Conservation (phyloP, 169 alveolate species). For the Neospora caninum region DNA sequence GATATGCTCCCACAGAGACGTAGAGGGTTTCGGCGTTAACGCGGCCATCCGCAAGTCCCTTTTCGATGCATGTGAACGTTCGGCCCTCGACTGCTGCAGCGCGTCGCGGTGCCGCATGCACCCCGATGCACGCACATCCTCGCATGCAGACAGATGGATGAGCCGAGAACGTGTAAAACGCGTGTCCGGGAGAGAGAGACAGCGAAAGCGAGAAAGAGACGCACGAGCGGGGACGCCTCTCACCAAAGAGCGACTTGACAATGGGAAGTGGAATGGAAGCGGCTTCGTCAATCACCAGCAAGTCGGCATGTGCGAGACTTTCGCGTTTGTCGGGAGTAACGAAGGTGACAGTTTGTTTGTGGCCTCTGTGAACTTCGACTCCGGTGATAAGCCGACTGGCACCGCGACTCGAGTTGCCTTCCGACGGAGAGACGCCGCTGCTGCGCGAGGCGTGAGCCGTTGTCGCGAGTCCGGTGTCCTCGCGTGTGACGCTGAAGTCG, state of each 20-base stretch:
- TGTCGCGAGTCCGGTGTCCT: not conserved
- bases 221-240: not conserved
- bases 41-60: too few relatives aligned
- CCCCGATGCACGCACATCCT: too few relatives aligned
- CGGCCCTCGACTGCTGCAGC: too few relatives aligned
- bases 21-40: too few relatives aligned
- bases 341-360: constrained; percentile 50
- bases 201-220: too few relatives aligned
- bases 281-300: constrained; percentile 99
- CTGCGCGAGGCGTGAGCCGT: constrained; percentile 13
- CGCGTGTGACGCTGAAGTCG: constrained; percentile 54
- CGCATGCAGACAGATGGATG: too few relatives aligned
- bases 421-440: not conserved
- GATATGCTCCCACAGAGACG: too few relatives aligned
- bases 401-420: not conserved
- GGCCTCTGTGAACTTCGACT: constrained; percentile 52
- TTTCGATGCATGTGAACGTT: too few relatives aligned
- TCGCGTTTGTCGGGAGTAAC: constrained; percentile 1
- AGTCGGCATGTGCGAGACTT: constrained; percentile 86
- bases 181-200: too few relatives aligned
- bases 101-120: too few relatives aligned
- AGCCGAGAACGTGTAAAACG: too few relatives aligned
- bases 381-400: constrained; percentile 22
- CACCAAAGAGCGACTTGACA: constrained; percentile 92
- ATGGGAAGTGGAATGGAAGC: constrained; percentile 99